These are phyloP conservation scores for Ceratocystis lukuohia DNA, from an alignment of 2,329 filamentous ascomycete genomes.

Conservation along the genomic window DNA sequence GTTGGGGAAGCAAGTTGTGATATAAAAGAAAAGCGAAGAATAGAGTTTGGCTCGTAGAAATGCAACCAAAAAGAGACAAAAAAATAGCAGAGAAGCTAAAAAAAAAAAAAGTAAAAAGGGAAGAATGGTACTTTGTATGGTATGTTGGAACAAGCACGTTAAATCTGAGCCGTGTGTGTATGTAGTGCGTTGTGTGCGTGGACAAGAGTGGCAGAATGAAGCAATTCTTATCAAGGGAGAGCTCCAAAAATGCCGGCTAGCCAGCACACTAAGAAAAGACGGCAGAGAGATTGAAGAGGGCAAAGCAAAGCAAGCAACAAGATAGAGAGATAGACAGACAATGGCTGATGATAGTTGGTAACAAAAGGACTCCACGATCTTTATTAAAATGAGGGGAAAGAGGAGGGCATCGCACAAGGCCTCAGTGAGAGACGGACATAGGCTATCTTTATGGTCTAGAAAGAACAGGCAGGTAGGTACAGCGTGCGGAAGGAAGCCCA, in stretches of 20 bases:
- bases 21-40: neutral
- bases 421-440: too few relatives aligned
- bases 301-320: neutral
- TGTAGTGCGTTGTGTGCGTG: neutral
- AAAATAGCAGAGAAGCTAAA: neutral
- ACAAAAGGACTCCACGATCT: neutral
- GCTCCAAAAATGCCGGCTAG: neutral
- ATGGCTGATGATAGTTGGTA: neutral
- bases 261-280: neutral
- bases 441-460: too few relatives aligned
- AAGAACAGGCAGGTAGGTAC: too few relatives aligned
- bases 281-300: neutral
- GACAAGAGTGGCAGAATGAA: neutral
- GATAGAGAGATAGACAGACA: neutral
- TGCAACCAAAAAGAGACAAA: slow-evolving; percentile 4
- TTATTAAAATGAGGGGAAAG: too few relatives aligned
- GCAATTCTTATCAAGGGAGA: neutral
- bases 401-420: too few relatives aligned
- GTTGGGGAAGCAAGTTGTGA: neutral
- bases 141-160: slow-evolving; percentile 17
- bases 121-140: slow-evolving; percentile 17
- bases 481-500: too few relatives aligned
- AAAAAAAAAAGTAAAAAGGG: slow-evolving; percentile 14
- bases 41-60: slow-evolving; percentile 10
- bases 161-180: neutral